Conservation (phyloP, 2,329 filamentous ascomycete species). For the Epichloe brachyelytri region DNA sequence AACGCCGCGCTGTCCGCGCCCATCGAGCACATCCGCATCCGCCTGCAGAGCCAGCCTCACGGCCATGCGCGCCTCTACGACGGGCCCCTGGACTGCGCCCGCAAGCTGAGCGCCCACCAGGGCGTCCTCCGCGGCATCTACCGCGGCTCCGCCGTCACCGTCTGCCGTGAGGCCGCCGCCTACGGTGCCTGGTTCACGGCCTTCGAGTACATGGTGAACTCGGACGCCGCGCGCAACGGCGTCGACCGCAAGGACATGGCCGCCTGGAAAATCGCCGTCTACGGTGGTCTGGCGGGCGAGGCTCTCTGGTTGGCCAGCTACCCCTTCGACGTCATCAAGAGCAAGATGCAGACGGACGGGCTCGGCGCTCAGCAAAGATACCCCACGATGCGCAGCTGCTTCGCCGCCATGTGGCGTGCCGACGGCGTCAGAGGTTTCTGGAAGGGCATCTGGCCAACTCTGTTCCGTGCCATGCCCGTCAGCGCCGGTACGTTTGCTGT, state of each 20-base stretch:
- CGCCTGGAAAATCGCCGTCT: constrained; percentile 75
- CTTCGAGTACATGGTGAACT: constrained; percentile 95
- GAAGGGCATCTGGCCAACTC: constrained; percentile 83
- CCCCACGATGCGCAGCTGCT: constrained; percentile 77
- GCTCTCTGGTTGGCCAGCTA: constrained; percentile 88
- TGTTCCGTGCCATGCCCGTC: constrained; percentile 92
- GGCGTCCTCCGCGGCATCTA: constrained; percentile 64
- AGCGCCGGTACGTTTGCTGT: constrained; percentile 96
- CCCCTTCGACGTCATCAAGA: constrained; percentile 95
- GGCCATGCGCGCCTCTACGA: constrained; percentile 63
- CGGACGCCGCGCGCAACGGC: constrained; percentile 65
- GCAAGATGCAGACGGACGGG: constrained; percentile 98
- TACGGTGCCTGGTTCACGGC: constrained; percentile 93
- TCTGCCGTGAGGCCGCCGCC: constrained; percentile 80
- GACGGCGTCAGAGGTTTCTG: constrained; percentile 82
- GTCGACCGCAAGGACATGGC: constrained; percentile 66
- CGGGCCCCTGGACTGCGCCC: constrained; percentile 82
- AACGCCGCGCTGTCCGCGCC: constrained; percentile 82
- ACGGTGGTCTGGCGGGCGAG: constrained; percentile 89
- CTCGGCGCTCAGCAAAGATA: constrained; percentile 63
- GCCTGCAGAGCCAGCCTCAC: constrained; percentile 92
- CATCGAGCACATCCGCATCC: constrained; percentile 94
- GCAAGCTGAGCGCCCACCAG: constrained; percentile 57
- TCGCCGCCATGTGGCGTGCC: constrained; percentile 63
- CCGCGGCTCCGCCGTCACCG: constrained; percentile 74